Percentiles rank a stretch among this genome's conserved stretches.
Evolutionary conservation across 2,329 filamentous ascomycete species (phyloP).

Genomic region (Emergomyces orientalis): DNA sequence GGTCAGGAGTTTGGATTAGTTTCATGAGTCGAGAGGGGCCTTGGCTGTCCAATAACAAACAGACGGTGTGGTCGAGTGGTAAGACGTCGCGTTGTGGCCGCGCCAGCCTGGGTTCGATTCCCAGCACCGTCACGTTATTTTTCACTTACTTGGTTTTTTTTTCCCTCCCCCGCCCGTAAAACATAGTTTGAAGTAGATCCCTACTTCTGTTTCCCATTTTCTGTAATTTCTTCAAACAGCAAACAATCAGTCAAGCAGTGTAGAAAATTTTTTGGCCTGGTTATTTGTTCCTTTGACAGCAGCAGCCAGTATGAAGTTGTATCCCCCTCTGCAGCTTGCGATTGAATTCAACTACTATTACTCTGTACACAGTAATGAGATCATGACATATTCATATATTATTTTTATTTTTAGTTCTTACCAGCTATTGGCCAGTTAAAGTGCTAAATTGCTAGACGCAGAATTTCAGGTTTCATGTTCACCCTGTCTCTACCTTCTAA

Average conservation of each 20-base stretch:
- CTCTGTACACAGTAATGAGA: not conserved
- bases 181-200: not conserved
- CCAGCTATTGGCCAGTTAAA: not conserved
- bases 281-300: not conserved
- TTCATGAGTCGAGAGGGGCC: not conserved
- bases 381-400: not conserved
- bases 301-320: not conserved
- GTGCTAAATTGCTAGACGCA: not conserved
- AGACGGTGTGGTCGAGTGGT: slow-evolving; percentile 19
- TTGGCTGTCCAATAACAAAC: not conserved
- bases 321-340: not conserved
- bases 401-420: not conserved
- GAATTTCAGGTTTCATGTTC: not conserved
- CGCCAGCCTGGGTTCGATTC: slow-evolving; percentile 8
- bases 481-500: not conserved
- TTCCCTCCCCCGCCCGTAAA: not conserved
- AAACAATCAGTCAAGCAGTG: not conserved
- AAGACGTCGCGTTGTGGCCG: slow-evolving; percentile 8
- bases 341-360: not conserved
- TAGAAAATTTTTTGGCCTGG: not conserved
- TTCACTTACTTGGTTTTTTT: not conserved
- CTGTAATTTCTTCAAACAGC: not conserved
- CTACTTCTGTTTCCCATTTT: not conserved
- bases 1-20: too few relatives aligned
- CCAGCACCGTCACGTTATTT: slow-evolving; percentile 4